phyloP scores from a whole-genome alignment of 768 basidiomycete genomes.

The Leccinellum luteum region DNA sequence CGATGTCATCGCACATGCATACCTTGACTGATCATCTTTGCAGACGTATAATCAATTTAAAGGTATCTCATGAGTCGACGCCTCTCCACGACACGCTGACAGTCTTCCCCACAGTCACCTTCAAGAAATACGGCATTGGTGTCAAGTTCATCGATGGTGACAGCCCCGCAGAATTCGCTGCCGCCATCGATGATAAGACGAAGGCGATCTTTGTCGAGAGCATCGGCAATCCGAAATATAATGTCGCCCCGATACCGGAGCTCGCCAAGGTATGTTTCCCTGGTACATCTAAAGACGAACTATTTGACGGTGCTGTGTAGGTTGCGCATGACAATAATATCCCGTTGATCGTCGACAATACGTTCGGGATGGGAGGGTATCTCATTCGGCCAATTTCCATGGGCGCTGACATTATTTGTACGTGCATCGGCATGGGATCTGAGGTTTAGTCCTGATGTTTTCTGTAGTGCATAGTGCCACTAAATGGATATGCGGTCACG shows the following conservation, averaged over 20 bases:
- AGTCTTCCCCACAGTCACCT: conserved; percentile 9
- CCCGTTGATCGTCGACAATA: conserved; percentile 81
- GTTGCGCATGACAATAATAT: conserved; percentile 70
- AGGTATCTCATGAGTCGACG: not conserved
- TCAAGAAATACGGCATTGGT: conserved; percentile 12
- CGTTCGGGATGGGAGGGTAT: conserved; percentile 71
- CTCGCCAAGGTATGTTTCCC: conserved; percentile 53
- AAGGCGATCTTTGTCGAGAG: conserved; percentile 75
- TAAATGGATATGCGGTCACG: conserved; percentile 84
- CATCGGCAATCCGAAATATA: conserved; percentile 78
- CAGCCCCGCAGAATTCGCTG: conserved; percentile 55
- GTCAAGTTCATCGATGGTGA: conserved; percentile 51
- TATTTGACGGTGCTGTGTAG: conserved; percentile 28
- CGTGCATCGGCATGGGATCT: conserved; percentile 4
- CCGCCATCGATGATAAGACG: conserved; percentile 74
- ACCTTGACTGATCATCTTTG: not conserved
- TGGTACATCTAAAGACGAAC: not conserved
- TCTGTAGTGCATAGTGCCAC: conserved; percentile 65
- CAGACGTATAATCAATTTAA: conserved; percentile 23
- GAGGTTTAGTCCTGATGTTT: not conserved
- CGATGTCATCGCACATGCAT: not conserved
- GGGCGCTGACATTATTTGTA: conserved; percentile 75
- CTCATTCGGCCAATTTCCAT: conserved; percentile 66
- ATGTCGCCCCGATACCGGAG: conserved; percentile 62
- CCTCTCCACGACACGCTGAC: not conserved